Evolutionary conservation across 176 grass and related monocot species (phyloP), one percentile per base, ranked within the genome.

Genomic region (Oryza coarctata): DNA sequence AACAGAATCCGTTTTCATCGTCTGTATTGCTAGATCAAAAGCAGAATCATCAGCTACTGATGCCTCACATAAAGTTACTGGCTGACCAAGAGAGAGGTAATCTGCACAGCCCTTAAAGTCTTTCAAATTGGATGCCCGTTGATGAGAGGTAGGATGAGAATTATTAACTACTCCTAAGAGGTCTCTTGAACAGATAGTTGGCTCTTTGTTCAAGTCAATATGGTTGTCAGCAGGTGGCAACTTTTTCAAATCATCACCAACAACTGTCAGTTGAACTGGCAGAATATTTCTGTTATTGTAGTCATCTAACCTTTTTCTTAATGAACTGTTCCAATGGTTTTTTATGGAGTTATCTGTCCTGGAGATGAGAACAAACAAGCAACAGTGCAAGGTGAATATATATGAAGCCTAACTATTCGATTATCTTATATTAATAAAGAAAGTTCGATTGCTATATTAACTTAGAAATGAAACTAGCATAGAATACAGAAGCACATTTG

Each of bases 321-420:
- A 82, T 22, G 91, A 95, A 80, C 96, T 92, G 70, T 99, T 99
- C 96, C 96, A 99, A 83, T 99, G 96, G 74, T 95, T 99, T 79
- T 99, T 99, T 84, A 99, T 99, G 0, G 93, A 91, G 73, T 99
- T 95, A 77, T 95, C 96, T 63, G 96, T 95, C 91, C 96, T 99
- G 82, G 13, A 83, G 41, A 84, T 14, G 84, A 80, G 66, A 87
- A 91, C 33, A 75, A 74, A 79, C 49, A 66, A 64, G 73, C 64
- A 47, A 71, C 34, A 80, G 64, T 43, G 39, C 27, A 77, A n/a
- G 72, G 25, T 71, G 15, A 84, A 86, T 70, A 28, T 40, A 73
- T 30, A 79, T 70, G 44, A 23, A 71, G 41, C 62, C 47, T 4
- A 38, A n/a, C 44, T 74, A n/a, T 67, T 82, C 14, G 22, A 74